Evolutionary conservation across 768 basidiomycete genomes (phyloP).

Genomic region (Mycena olivaceomarginata): DNA sequence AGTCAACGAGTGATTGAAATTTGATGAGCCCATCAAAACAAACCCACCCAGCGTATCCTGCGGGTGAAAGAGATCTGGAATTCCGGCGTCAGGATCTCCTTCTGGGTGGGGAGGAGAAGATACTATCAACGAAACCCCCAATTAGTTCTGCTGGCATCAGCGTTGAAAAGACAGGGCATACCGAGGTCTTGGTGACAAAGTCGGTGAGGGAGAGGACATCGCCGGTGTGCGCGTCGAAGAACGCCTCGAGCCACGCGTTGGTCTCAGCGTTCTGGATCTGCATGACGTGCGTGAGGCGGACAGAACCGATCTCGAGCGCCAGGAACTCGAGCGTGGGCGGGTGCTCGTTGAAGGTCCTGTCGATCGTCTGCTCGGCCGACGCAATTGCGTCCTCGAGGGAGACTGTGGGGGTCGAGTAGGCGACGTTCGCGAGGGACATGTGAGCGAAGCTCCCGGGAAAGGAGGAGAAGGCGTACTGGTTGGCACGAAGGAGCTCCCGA

Average conservation of each 20-base stretch:
- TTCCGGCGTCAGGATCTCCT: conserved; percentile 70
- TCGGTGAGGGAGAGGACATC: conserved; percentile 66
- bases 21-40: too few species aligned
- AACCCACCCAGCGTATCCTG: conserved; percentile 62
- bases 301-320: conserved; percentile 53
- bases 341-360: conserved; percentile 54
- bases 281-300: conserved; percentile 54
- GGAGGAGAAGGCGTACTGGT: conserved; percentile 51
- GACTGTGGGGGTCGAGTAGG: conserved; percentile 52
- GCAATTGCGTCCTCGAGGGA: conserved; percentile 53
- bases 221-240: conserved; percentile 65
- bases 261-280: conserved; percentile 44
- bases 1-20: conserved; percentile 50
- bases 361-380: conserved; percentile 52
- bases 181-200: conserved; percentile 61
- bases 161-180: conserved; percentile 22
- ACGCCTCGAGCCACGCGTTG: conserved; percentile 67
- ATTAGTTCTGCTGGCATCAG: background rate
- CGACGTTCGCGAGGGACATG: background rate
- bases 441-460: background rate
- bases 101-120: conserved; percentile 59
- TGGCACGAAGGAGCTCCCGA: conserved; percentile 68
- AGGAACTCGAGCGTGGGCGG: conserved; percentile 57
- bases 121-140: conserved; percentile 45
- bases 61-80: conserved; percentile 70